Base-by-base conservation (phyloP, 768 basidiomycete species). In the Cyclocybe aegerita region DNA sequence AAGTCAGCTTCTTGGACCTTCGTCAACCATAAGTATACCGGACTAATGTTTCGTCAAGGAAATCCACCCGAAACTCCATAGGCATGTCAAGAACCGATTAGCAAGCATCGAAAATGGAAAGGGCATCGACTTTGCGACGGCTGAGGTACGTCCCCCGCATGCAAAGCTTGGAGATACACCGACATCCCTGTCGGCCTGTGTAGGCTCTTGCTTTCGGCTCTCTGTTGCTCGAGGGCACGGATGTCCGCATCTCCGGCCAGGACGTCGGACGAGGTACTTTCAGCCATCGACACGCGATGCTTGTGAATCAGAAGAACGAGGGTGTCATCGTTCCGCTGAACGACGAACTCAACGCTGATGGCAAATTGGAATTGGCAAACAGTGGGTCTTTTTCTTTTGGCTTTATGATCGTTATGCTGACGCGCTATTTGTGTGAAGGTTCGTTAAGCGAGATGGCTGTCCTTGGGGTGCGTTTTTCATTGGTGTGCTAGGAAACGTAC, bases 231-330 rank as follows among this genome's bases (percentile, higher is more conserved):
- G 87, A 92, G 46, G 91, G 91, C 1, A 82, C 75, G 54, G 88
- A 95, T 61, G 78, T 97, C 7, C 81, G 93, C 11, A 90, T 97
- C 31, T 93, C 92, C 1, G 94, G 94, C 6, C 94, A 97, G 66
- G 94, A 96, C 62, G 91, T 94, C 0, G 94, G 93, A 0, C 67
- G 93, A 35, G 93, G 94, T 2, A 94, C 92, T 9, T 93, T 94
- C 68, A 91, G 88, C 56, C 90, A 92, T 45, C 74, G 88, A 5
- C 94, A 96, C 66, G 93, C 93, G 0, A 94, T 96, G 91, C 70
- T 95, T 14, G 90, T 96, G 1, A 83, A 97, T 62, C 94, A 96
- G 66, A 79, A 80, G 62, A 87, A 85, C 0, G 93, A 96, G 59
- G 74, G 77, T 0, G 88, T 91, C 9, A 65, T 83, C 31, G 88